Evolutionary conservation across 768 basidiomycete genomes (phyloP).

Genomic region (Russula olivacea): DNA sequence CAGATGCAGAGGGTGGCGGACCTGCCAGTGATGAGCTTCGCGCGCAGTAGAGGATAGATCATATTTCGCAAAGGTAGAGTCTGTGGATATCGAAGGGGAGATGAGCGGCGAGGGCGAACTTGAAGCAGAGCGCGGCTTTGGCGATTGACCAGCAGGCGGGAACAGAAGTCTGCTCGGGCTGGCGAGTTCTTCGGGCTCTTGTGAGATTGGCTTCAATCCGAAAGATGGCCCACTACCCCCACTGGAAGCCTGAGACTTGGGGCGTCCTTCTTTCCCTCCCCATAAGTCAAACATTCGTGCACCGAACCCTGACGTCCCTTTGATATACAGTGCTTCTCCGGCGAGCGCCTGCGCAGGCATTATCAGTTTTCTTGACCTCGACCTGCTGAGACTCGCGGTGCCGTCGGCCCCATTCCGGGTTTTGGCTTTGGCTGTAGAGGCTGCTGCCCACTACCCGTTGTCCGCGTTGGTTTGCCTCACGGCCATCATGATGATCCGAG

Average conservation of each 20-base stretch:
- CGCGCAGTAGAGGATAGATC: slow-evolving; percentile 2
- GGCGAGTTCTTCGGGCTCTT: slow-evolving; percentile 3
- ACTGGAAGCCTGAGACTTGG: slow-evolving; percentile 3
- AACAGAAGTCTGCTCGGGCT: slow-evolving; percentile 8
- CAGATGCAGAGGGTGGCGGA: slow-evolving; percentile 3
- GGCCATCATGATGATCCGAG: too few species aligned
- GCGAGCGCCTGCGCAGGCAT: slow-evolving; percentile 27
- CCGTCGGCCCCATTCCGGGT: slow-evolving; percentile 10
- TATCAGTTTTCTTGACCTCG: slow-evolving; percentile 20
- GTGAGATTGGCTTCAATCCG: slow-evolving; percentile 2
- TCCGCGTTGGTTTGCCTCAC: slow-evolving; percentile 7
- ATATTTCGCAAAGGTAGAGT: slow-evolving; percentile 1
- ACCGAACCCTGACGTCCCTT: slow-evolving; percentile 78
- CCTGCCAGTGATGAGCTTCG: slow-evolving; percentile 5
- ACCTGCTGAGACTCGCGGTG: slow-evolving; percentile 6
- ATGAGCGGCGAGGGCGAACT: slow-evolving; percentile 17
- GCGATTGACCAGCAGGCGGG: background rate
- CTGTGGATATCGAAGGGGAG: slow-evolving; percentile 12
- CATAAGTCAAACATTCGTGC: slow-evolving; percentile 78
- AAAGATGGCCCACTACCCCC: background rate
- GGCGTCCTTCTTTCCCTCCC: slow-evolving; percentile 44
- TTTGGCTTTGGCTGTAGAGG: slow-evolving; percentile 24
- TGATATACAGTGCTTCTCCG: slow-evolving; percentile 33
- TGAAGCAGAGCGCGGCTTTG: slow-evolving; percentile 19
- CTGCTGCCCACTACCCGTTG: slow-evolving; percentile 7